A percentile compares a stretch with the other conserved stretches of the same genome.
These are phyloP conservation scores for Cladophialophora immunda DNA, from an alignment of 2,329 filamentous ascomycete species.

Conservation along the genomic window DNA sequence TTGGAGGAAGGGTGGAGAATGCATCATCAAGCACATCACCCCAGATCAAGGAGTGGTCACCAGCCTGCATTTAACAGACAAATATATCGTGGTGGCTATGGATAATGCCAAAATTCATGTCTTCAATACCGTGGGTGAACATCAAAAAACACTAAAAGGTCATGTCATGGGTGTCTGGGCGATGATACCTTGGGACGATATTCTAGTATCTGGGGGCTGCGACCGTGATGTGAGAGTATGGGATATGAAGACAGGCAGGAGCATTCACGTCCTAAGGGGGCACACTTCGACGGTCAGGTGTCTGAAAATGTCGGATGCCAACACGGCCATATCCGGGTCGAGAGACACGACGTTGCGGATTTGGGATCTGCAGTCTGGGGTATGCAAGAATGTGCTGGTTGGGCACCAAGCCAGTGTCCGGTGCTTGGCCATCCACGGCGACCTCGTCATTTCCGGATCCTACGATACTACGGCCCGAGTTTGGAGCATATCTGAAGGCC, in stretches of 20 bases:
- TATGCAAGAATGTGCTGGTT: slow-evolving; percentile 89
- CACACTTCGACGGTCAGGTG: slow-evolving; percentile 97
- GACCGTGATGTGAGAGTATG: slow-evolving; percentile 96
- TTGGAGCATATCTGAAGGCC: slow-evolving; percentile 96
- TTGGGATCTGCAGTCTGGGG: slow-evolving; percentile 89
- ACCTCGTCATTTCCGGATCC: slow-evolving; percentile 96
- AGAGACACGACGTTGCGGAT: slow-evolving; percentile 92
- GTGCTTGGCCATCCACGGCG: slow-evolving; percentile 93
- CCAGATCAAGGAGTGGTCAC: slow-evolving; percentile 98
- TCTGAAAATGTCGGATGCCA: slow-evolving; percentile 94
- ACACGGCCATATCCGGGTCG: slow-evolving; percentile 95
- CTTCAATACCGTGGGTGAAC: slow-evolving; percentile 89
- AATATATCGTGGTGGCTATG: slow-evolving; percentile 96
- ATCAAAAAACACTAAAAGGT: slow-evolving; percentile 87
- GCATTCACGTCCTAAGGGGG: slow-evolving; percentile 83
- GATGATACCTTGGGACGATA: slow-evolving; percentile 98
- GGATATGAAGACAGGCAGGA: slow-evolving; percentile 88
- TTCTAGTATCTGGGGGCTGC: slow-evolving; percentile 93
- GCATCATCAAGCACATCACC: slow-evolving; percentile 85
- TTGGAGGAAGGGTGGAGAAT: slow-evolving; percentile 90
- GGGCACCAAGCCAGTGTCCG: slow-evolving; percentile 95
- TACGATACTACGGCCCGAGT: slow-evolving; percentile 97
- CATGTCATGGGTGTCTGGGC: slow-evolving; percentile 99
- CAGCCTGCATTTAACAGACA: slow-evolving; percentile 89
- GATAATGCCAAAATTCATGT: slow-evolving; percentile 99